Evolutionary conservation across 805 yeast species (phyloP).

Genomic region (Suhomyces vadensis): DNA sequence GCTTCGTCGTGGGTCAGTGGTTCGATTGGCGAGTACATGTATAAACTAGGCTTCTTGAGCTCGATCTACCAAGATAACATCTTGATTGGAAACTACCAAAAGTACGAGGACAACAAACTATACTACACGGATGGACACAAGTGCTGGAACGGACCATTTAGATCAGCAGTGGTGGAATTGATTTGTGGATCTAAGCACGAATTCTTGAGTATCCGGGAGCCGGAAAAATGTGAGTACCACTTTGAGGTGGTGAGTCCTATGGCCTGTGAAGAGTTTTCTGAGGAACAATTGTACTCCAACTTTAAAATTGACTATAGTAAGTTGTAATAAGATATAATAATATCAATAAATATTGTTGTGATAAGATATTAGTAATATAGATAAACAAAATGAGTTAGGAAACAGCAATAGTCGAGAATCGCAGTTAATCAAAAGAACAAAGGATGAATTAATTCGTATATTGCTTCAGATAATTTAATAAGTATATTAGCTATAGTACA

Average conservation of each 20-base stretch:
- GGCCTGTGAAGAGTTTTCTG: constrained; percentile 40
- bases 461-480: too few relatives aligned
- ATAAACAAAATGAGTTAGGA: too few relatives aligned
- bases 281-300: constrained; percentile 25
- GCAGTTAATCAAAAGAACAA: too few relatives aligned
- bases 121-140: constrained; percentile 64
- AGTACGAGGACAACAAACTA: constrained; percentile 29
- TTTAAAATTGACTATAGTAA: constrained; percentile 29
- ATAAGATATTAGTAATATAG: too few relatives aligned
- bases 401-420: too few relatives aligned
- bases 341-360: too few relatives aligned
- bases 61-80: constrained; percentile 56
- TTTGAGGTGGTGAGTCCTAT: constrained; percentile 51
- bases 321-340: too few relatives aligned
- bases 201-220: constrained; percentile 74
- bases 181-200: constrained; percentile 63
- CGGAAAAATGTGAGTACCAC: constrained; percentile 81
- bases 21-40: constrained; percentile 68
- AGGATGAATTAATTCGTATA: too few relatives aligned
- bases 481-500: neutral
- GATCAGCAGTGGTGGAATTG: constrained; percentile 65
- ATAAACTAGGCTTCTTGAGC: constrained; percentile 60
- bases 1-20: constrained; percentile 47
- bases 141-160: constrained; percentile 94
- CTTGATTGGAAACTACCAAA: constrained; percentile 49